Evolutionary conservation across 2,329 filamentous ascomycete genomes (phyloP), one percentile per base, ranked within the genome.

Genomic region (Leptographium flavum): DNA sequence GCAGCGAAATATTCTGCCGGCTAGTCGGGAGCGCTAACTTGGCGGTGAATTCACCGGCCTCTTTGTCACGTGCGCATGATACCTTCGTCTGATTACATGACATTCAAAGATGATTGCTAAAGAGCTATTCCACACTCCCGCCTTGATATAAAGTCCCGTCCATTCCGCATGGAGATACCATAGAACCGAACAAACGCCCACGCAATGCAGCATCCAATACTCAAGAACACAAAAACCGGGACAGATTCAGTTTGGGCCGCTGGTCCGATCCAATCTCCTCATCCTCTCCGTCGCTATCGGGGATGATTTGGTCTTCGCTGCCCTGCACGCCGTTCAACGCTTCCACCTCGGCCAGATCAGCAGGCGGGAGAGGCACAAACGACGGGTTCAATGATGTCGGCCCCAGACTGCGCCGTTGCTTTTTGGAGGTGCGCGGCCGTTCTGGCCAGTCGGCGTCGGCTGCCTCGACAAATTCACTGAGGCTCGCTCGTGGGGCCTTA

Each of bases 231-330:
- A 66, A 53, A 56, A 73, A 76, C 27, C 61, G 64, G 7, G 71
- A 69, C 41, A 76, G 57, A 47, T 75, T 59, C 22, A 74, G 55
- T 35, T 61, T 64, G 41, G 3, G 25, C 19, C 27, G 27, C 25
- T 23, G 36, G 9, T 17, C 17, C 19, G 15, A 14, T 4, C 41
- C 37, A 4, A 15, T 36, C 2, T 45, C 46, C 13, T 68, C 67
- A 17, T 63, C 62, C 45, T 71, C 70, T 17, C 53, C 67, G 47
- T 71, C 69, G 49, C 71, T 74, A 55, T 71, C 71, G 23, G 68
- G 68, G 14, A 71, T 58, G 49, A 78, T 67, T 45, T 73, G 64
- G 46, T 79, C 74, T 54, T 79, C 74, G 53, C 74, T 78, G 14
- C 74, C 74, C 6, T 60, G 50, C 11, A 61, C 48, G 43, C 53